Conservation (phyloP, 2,329 filamentous ascomycete genomes). For the Penicillium decumbens region DNA sequence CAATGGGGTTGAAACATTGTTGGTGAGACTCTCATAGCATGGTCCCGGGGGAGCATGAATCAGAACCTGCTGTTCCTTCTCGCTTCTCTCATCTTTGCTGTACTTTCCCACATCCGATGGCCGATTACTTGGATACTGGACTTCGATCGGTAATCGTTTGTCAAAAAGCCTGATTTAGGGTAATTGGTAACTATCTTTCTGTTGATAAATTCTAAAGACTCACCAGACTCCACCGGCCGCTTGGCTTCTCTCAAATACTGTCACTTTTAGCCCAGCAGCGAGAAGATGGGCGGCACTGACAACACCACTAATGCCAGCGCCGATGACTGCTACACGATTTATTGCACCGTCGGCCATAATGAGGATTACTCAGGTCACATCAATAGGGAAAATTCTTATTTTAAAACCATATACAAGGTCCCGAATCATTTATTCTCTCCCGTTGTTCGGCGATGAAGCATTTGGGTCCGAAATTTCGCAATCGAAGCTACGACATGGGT, state of each 20-base stretch:
- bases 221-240: conserved; percentile 55
- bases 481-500: background rate
- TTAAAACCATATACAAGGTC: background rate
- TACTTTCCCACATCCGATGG: conserved; percentile 35
- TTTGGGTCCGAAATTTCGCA: conserved; percentile 10
- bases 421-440: background rate
- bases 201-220: background rate
- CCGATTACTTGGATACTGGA: conserved; percentile 42
- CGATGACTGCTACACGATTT: conserved; percentile 45
- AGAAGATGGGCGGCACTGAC: conserved; percentile 47
- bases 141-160: conserved; percentile 46
- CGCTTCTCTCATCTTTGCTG: conserved; percentile 16
- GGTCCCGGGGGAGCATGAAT: conserved; percentile 51
- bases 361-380: background rate
- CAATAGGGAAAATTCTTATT: background rate
- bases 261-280: conserved; percentile 46
- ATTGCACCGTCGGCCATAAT: conserved; percentile 20
- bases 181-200: background rate
- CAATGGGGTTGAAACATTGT: conserved; percentile 51
- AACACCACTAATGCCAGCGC: conserved; percentile 51
- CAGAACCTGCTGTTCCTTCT: conserved; percentile 14
- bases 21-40: conserved; percentile 51
- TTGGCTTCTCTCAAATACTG: conserved; percentile 52
- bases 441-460: conserved; percentile 1
- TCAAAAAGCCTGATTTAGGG: conserved; percentile 46